phyloP scores from a whole-genome alignment of 257 asterid species.

The Solanum rostratum region DNA sequence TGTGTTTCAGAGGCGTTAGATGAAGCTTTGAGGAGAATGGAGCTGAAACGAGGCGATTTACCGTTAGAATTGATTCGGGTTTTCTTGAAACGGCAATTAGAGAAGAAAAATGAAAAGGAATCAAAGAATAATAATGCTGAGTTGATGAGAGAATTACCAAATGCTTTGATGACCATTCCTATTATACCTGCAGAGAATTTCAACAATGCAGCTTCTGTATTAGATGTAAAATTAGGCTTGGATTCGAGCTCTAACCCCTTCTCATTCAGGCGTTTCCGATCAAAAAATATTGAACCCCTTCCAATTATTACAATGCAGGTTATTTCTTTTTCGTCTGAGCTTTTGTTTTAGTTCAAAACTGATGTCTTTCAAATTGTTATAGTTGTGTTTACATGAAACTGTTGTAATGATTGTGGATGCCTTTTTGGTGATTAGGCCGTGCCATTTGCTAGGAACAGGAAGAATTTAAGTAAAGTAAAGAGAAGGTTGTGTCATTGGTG shows the following conservation, averaged over 20 bases:
- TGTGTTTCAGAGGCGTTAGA: conserved; percentile 73
- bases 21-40: conserved; percentile 73
- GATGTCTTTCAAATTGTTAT: not conserved
- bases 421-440: conserved; percentile 35
- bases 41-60: conserved; percentile 72
- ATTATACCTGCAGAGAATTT: conserved; percentile 16
- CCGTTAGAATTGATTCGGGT: conserved; percentile 81
- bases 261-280: conserved; percentile 55
- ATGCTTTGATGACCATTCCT: conserved; percentile 82
- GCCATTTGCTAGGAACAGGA: conserved; percentile 47
- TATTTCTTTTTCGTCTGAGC: not conserved
- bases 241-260: conserved; percentile 16
- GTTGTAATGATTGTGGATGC: not conserved
- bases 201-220: conserved; percentile 18
- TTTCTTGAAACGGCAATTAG: conserved; percentile 71
- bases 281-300: conserved; percentile 73
- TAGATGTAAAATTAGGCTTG: conserved; percentile 54
- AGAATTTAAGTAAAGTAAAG: conserved; percentile 26
- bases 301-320: conserved; percentile 89
- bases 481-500: conserved; percentile 90
- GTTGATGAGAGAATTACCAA: conserved; percentile 49
- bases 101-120: conserved; percentile 66
- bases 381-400: not conserved
- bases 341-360: not conserved
- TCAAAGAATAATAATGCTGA: conserved; percentile 20